Evolutionary conservation across 441 rosid species (phyloP).

Genomic region (Populus hybrid): DNA sequence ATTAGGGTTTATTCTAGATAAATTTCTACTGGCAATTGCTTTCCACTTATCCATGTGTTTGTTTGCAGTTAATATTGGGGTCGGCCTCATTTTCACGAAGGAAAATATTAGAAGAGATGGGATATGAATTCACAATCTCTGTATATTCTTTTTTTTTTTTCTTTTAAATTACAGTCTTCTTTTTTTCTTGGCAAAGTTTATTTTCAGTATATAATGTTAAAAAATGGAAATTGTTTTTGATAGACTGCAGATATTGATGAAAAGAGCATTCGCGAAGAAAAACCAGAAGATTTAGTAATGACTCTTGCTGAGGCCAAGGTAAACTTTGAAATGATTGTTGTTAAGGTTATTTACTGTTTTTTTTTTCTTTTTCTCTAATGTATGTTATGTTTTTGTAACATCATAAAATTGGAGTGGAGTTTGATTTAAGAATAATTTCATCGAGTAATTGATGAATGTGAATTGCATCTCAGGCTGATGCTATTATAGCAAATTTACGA

Average conservation of each 20-base stretch:
- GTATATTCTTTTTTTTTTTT: slow-evolving; percentile 28
- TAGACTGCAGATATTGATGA: slow-evolving; percentile 94
- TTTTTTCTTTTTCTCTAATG: background rate
- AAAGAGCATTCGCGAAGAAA: slow-evolving; percentile 69
- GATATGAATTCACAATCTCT: slow-evolving; percentile 71
- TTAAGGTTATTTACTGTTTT: background rate
- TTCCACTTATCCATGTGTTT: too few species aligned
- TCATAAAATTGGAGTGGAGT: slow-evolving; percentile 2
- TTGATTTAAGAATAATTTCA: slow-evolving; percentile 12
- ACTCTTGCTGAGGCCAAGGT: slow-evolving; percentile 96
- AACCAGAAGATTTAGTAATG: slow-evolving; percentile 85
- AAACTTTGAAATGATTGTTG: background rate
- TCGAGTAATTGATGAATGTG: slow-evolving; percentile 20
- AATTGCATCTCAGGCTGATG: slow-evolving; percentile 68
- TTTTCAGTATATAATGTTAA: background rate
- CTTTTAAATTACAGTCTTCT: background rate
- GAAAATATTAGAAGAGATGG: slow-evolving; percentile 74
- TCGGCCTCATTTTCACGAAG: slow-evolving; percentile 75
- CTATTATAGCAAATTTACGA: slow-evolving; percentile 47
- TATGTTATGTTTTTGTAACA: background rate
- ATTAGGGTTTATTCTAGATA: too few species aligned
- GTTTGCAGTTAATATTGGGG: slow-evolving; percentile 73
- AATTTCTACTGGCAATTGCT: too few species aligned
- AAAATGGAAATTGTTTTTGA: background rate
- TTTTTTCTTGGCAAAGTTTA: background rate